Evolutionary conservation across 805 yeast genomes (phyloP).

Genomic region (Wickerhamomyces chaumierensis): DNA sequence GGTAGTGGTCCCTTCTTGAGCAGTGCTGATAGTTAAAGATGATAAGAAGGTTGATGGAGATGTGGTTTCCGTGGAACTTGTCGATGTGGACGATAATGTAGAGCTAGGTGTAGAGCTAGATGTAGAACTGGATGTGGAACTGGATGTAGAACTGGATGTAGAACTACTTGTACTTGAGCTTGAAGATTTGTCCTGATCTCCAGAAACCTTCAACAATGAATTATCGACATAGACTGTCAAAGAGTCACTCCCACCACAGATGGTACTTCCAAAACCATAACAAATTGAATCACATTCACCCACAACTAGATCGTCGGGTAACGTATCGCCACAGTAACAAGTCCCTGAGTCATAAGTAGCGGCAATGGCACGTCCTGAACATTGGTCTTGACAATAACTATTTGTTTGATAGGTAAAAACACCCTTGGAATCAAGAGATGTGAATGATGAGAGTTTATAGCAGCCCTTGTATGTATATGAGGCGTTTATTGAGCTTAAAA

Average conservation of each 20-base stretch:
- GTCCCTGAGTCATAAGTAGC: constrained; percentile 41
- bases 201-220: constrained; percentile 15
- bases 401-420: constrained; percentile 48
- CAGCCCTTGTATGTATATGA: constrained; percentile 21
- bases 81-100: too few relatives aligned
- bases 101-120: too few relatives aligned
- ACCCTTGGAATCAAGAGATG: constrained; percentile 27
- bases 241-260: constrained; percentile 51
- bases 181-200: constrained; percentile 10
- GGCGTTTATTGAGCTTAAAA: neutral
- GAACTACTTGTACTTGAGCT: constrained; percentile 2
- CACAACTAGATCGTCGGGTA: constrained; percentile 22
- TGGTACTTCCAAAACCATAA: constrained; percentile 48
- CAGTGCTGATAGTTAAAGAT: too few relatives aligned
- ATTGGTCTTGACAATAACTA: constrained; percentile 39
- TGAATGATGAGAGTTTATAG: constrained; percentile 18
- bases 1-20: too few relatives aligned
- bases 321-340: constrained; percentile 58
- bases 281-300: constrained; percentile 37
- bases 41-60: too few relatives aligned
- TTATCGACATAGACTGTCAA: constrained; percentile 30
- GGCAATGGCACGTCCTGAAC: constrained; percentile 35
- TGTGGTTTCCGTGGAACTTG: too few relatives aligned
- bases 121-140: too few relatives aligned
- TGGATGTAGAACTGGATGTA: neutral